A percentile compares a stretch with the other conserved stretches of the same genome.
These are phyloP conservation scores for Cicer bijugum DNA, from an alignment of 306 rosid species.

Conservation along the genomic window DNA sequence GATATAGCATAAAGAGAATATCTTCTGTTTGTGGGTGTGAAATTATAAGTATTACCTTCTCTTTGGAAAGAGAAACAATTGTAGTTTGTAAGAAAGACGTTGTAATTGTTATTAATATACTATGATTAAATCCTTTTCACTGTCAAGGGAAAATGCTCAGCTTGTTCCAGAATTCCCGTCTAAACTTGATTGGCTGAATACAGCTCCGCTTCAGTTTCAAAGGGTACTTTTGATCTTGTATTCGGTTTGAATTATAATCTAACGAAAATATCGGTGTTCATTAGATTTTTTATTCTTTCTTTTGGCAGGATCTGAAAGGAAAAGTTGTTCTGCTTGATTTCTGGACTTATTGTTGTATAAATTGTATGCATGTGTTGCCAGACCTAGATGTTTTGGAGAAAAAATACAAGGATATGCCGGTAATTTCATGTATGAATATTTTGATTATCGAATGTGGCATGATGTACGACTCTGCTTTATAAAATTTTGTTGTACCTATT, in stretches of 20 bases:
- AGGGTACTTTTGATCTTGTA: slow-evolving; percentile 60
- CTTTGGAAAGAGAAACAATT: slow-evolving; percentile 26
- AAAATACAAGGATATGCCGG: slow-evolving; percentile 91
- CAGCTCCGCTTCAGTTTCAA: slow-evolving; percentile 84
- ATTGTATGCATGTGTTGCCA: slow-evolving; percentile 96
- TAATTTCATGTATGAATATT: slow-evolving; percentile 47
- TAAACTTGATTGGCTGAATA: slow-evolving; percentile 92
- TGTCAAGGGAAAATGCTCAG: slow-evolving; percentile 68
- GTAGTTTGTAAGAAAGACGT: slow-evolving; percentile 8
- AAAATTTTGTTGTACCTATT: slow-evolving; percentile 29
- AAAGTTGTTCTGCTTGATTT: slow-evolving; percentile 90
- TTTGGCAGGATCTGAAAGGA: slow-evolving; percentile 89
- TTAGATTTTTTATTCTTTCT: slow-evolving; percentile 36
- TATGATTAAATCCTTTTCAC: slow-evolving; percentile 45
- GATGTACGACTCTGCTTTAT: slow-evolving; percentile 34
- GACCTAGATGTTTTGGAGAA: slow-evolving; percentile 89
- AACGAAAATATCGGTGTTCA: slow-evolving; percentile 36
- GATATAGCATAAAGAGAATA: slow-evolving; percentile 25
- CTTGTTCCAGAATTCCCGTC: slow-evolving; percentile 90
- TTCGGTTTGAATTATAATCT: slow-evolving; percentile 42
- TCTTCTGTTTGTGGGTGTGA: slow-evolving; percentile 29
- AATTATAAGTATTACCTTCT: slow-evolving; percentile 10
- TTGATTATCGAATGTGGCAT: slow-evolving; percentile 36
- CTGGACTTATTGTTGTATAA: slow-evolving; percentile 96
- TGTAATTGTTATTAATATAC: slow-evolving; percentile 33